Evolutionary conservation across 306 rosid species (phyloP), one percentile per base, ranked within the genome.

Genomic region (Castanospermum australe): DNA sequence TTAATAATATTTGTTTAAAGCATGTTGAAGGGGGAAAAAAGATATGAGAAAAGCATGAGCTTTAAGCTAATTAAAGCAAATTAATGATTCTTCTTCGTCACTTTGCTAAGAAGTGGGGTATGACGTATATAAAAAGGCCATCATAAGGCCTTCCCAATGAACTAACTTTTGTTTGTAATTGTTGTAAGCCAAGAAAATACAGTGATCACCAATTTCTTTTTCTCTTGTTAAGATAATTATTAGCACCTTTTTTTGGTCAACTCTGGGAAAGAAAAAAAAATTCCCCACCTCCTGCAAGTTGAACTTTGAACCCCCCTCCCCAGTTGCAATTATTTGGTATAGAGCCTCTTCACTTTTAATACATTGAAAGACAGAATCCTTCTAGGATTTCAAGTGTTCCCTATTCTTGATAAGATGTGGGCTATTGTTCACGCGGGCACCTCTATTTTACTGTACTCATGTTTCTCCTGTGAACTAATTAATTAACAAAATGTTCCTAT

Each of bases 51-150:
- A 68, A 52, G 57, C n/a, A 35, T 50, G 74, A 42, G 63, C 60
- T 69, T 30, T 54, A 52, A 18, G 78, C 12, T 39, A 63, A 75
- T n/a, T 63, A 84, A 84, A 84, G 79, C 82, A 70, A 54, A 75
- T 48, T 64, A 70, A 76, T 80, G 61, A 80, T 84, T 84, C 73
- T 84, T 44, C 1, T 76, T 47, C 79, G 36, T 48, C 74, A 47
- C 77, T 76, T 80, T 28, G 30, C 41, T 30, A 20, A 20, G 5
- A 48, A 47, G 79, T 84, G 82, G 87, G 79, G 82, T 5, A 75
- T 69, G 36, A 41, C 71, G 61, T 68, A 65, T 70, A 38, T 38
- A 36, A 47, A 84, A 76, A 64, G 45, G 2, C 67, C 70, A 77
- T 83, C 71, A 56, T 71, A 21, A 71, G 73, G 79, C 79, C 79